phyloP scores from a whole-genome alignment of 441 rosid genomes.

The Gossypium davidsonii region DNA sequence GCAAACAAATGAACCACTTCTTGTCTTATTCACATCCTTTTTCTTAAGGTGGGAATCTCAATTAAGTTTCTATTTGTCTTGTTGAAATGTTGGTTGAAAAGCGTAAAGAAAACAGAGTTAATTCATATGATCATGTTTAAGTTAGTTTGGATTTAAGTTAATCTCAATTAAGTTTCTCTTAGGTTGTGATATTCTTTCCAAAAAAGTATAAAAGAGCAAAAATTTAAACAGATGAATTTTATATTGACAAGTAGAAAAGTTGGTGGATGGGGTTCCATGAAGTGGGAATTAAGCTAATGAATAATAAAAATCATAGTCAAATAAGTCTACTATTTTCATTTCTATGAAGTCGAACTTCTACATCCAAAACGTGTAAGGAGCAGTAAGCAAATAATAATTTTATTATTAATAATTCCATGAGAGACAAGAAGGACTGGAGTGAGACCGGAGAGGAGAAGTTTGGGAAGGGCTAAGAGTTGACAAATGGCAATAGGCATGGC shows the following conservation, averaged over 20 bases:
- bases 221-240: background rate
- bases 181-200: background rate
- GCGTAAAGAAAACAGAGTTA: background rate
- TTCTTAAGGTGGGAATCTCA: conserved; percentile 13
- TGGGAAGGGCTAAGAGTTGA: background rate
- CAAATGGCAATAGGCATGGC: background rate
- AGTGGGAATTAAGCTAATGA: background rate
- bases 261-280: conserved; percentile 12
- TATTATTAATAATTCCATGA: too few relatives aligned
- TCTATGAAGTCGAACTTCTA: background rate
- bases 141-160: too few relatives aligned
- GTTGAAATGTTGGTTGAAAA: background rate
- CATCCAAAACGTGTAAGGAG: conserved; percentile 12
- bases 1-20: conserved; percentile 9
- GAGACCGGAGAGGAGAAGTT: background rate
- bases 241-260: background rate
- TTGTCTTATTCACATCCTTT: background rate
- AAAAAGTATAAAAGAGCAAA: background rate
- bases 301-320: background rate
- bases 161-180: too few relatives aligned
- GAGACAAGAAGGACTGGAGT: too few relatives aligned
- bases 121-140: background rate
- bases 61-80: background rate
- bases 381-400: background rate
- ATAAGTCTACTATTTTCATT: background rate